Percentiles rank a stretch among this genome's conserved stretches.
phyloP scores from a whole-genome alignment of 345 rosid species.

The Abelmoschus esculentus region DNA sequence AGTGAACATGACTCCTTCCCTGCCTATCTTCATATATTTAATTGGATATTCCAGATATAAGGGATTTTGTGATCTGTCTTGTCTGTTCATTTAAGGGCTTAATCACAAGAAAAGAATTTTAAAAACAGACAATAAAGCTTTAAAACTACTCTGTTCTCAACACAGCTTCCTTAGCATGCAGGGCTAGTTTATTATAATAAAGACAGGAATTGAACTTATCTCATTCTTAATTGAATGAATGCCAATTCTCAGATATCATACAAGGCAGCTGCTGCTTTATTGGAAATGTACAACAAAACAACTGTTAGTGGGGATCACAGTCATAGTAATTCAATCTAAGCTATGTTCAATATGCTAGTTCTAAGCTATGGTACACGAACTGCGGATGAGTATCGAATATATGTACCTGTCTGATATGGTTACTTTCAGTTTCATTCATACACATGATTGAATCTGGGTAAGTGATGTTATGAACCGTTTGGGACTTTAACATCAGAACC shows the following conservation, averaged over 20 bases:
- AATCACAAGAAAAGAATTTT: background rate
- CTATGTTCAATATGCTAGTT: conserved; percentile 1
- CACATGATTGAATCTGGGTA: background rate
- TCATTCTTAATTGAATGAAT: too few species aligned
- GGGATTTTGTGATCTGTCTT: background rate
- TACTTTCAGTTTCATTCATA: background rate
- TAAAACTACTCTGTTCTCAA: background rate
- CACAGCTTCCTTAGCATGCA: background rate
- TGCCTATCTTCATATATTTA: too few species aligned
- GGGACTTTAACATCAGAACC: conserved; percentile 29
- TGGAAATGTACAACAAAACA: conserved; percentile 33
- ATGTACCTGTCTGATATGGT: background rate
- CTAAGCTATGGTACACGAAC: background rate
- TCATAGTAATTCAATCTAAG: background rate
- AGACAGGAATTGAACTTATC: background rate
- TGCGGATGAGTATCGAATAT: background rate
- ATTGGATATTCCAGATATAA: background rate
- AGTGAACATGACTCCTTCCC: too few species aligned
- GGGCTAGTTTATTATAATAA: background rate
- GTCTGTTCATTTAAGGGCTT: background rate
- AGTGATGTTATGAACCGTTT: conserved; percentile 26
- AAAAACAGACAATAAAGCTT: conserved; percentile 4
- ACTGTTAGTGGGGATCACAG: conserved; percentile 17
- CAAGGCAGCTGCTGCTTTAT: background rate
- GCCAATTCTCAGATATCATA: background rate